Conservation (phyloP, 2,329 filamentous ascomycete genomes). For the Phialophora macrospora region DNA sequence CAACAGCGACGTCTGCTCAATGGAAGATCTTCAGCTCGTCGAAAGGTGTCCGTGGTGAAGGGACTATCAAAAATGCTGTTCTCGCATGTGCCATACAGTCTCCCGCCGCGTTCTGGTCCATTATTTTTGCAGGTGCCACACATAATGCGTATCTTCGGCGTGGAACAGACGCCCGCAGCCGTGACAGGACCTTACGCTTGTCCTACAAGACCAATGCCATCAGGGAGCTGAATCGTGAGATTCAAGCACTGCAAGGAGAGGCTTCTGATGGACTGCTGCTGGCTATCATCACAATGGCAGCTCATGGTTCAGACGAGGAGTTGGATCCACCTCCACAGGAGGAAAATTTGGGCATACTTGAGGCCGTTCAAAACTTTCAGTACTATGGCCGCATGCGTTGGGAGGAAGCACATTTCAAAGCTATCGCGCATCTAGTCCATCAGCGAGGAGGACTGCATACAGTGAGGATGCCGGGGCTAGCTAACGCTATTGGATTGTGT, state of each 20-base stretch:
- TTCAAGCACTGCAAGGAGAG: conserved; percentile 13
- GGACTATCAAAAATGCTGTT: conserved; percentile 24
- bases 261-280: conserved; percentile 23
- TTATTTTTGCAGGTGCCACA: conserved; percentile 29
- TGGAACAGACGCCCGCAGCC: conserved; percentile 2
- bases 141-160: conserved; percentile 23
- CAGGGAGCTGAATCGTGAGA: conserved; percentile 18
- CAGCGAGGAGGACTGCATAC: conserved; percentile 26
- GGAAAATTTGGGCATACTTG: conserved; percentile 17
- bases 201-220: conserved; percentile 27
- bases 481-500: conserved; percentile 24
- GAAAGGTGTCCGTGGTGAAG: conserved; percentile 6
- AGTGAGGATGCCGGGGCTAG: conserved; percentile 26
- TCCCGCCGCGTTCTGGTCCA: conserved; percentile 23
- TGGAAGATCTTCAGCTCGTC: conserved; percentile 27
- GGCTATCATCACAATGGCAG: conserved; percentile 24
- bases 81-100: conserved; percentile 23
- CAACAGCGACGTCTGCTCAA: conserved; percentile 16
- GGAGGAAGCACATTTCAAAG: conserved; percentile 27
- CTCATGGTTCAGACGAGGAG: conserved; percentile 25
- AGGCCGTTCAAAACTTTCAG: conserved; percentile 22
- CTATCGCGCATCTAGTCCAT: conserved; percentile 19
- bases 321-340: conserved; percentile 12
- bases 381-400: conserved; percentile 23
- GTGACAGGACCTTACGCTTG: conserved; percentile 16